Percentiles rank a stretch among this genome's conserved stretches.
phyloP scores from a whole-genome alignment of 805 yeast genomes.

The Lipomyces yamanashiensis region DNA sequence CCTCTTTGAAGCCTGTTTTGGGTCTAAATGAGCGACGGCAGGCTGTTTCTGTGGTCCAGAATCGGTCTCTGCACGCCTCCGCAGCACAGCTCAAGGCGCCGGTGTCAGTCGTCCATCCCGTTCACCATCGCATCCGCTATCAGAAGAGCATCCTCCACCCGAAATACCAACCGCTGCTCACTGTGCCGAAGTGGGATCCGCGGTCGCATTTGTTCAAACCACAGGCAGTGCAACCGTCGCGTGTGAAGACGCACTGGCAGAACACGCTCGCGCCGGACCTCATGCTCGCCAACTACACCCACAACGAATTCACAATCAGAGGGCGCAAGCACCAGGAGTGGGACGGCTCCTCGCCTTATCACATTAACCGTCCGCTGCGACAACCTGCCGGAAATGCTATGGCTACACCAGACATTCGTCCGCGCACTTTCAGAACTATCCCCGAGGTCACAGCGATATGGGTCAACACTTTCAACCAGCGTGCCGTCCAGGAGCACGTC shows the following conservation, averaged over 20 bases:
- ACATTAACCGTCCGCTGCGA: slow-evolving; percentile 75
- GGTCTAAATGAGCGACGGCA: not conserved
- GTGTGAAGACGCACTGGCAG: slow-evolving; percentile 75
- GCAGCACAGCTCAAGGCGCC: slow-evolving; percentile 51
- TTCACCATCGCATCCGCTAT: slow-evolving; percentile 84
- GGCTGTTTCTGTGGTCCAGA: not conserved
- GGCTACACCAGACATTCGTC: slow-evolving; percentile 73
- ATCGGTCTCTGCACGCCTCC: slow-evolving; percentile 19
- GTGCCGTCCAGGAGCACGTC: slow-evolving; percentile 66
- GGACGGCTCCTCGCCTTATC: slow-evolving; percentile 88
- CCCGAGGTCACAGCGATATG: slow-evolving; percentile 72
- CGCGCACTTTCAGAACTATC: slow-evolving; percentile 68
- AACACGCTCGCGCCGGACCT: slow-evolving; percentile 78
- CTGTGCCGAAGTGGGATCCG: slow-evolving; percentile 71
- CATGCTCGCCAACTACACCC: slow-evolving; percentile 74
- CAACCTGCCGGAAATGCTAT: slow-evolving; percentile 77
- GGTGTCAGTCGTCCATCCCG: slow-evolving; percentile 81
- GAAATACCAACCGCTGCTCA: slow-evolving; percentile 65
- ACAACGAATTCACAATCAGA: slow-evolving; percentile 44
- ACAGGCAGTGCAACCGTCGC: slow-evolving; percentile 71
- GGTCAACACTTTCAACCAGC: slow-evolving; percentile 76
- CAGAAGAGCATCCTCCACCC: slow-evolving; percentile 77
- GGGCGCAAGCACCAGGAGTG: slow-evolving; percentile 83
- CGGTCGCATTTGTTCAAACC: slow-evolving; percentile 82
- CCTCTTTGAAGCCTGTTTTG: not conserved